Evolutionary conservation across 768 basidiomycete genomes (phyloP).

Genomic region (Phaeolepiota aurea): DNA sequence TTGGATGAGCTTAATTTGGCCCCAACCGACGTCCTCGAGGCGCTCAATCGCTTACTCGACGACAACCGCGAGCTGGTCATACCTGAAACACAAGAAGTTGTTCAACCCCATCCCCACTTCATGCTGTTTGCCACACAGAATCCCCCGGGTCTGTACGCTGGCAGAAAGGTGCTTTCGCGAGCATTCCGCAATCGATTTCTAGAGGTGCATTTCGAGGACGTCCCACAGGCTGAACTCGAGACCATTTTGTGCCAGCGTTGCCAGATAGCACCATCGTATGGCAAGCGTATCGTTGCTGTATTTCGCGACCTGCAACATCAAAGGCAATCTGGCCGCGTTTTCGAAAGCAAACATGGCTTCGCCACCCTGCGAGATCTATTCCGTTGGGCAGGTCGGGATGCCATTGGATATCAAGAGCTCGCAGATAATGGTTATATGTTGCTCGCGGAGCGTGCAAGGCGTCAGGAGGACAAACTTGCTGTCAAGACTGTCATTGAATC

Average conservation of each 20-base stretch:
- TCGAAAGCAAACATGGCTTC: constrained; percentile 96
- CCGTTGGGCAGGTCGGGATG: constrained; percentile 91
- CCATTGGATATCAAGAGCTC: constrained; percentile 83
- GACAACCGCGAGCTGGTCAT: constrained; percentile 96
- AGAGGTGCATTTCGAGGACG: constrained; percentile 96
- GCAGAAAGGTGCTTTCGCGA: constrained; percentile 88
- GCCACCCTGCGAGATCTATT: constrained; percentile 96
- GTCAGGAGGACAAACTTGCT: constrained; percentile 74
- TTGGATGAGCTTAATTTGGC: constrained; percentile 96
- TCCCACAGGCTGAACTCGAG: constrained; percentile 89
- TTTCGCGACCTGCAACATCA: constrained; percentile 92
- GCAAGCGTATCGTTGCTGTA: constrained; percentile 81
- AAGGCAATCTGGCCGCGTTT: constrained; percentile 83
- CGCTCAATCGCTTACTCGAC: constrained; percentile 91
- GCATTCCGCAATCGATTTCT: constrained; percentile 97
- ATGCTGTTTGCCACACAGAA: constrained; percentile 99
- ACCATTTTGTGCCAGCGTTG: constrained; percentile 91
- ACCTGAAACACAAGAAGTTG: constrained; percentile 92
- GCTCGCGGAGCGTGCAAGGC: constrained; percentile 82
- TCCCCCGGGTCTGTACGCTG: constrained; percentile 91
- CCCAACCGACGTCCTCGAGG: constrained; percentile 96
- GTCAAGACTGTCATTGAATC: constrained; percentile 92
- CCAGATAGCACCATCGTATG: constrained; percentile 89
- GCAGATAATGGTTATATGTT: constrained; percentile 98
- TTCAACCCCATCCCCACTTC: constrained; percentile 90